Evolutionary conservation across 2,329 filamentous ascomycete species (phyloP), one percentile per base, ranked within the genome.

Genomic region (Karstenula rhodostoma): DNA sequence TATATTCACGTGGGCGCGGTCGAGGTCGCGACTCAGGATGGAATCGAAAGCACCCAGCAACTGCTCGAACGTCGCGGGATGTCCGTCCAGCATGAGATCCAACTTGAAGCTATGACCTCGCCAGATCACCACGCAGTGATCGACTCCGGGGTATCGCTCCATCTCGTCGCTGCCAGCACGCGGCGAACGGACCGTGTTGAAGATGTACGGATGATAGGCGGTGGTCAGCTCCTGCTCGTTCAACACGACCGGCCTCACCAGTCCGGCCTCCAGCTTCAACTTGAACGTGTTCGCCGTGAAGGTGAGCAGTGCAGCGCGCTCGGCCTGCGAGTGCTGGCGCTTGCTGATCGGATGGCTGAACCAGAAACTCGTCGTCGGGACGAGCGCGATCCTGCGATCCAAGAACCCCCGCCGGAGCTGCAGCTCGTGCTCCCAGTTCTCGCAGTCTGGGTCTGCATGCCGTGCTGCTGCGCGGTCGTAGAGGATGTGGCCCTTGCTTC

Each of bases 281-380:
- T n/a, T 53, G 35, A 35, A 53, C 29, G 40, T 6, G 33, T 53
- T 53, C 12, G 29, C 29, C 8, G 49, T 53, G 19, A 37, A 53
- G 3, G 49, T 15, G 17, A 53, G 49, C 27, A 53, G 33, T 17
- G 49, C 49, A 17, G 49, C 49, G 3, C 49, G 49, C 49, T 53
- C 49, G 6, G 49, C 49, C 22, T 53, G 49, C 22, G 49, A 33
- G 33, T 53, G 49, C 49, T 17, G 10, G 6, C 35, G 49, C 19
- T 17, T 33, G 49, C 49, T 53, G 19, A 53, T 15, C 8, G 49
- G 49, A 40, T 53, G 49, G 23, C 49, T 53, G 49, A 53, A 53
- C 49, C 49, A 53, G 33, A 53, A 53, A n/a, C 49, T 53, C 10
- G 27, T 40, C 10, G 9, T n/a, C 15, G 49, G 49, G 5, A 37